These are phyloP conservation scores for Peterozyma xylosa DNA, from an alignment of 805 yeast genomes.

Conservation along the genomic window DNA sequence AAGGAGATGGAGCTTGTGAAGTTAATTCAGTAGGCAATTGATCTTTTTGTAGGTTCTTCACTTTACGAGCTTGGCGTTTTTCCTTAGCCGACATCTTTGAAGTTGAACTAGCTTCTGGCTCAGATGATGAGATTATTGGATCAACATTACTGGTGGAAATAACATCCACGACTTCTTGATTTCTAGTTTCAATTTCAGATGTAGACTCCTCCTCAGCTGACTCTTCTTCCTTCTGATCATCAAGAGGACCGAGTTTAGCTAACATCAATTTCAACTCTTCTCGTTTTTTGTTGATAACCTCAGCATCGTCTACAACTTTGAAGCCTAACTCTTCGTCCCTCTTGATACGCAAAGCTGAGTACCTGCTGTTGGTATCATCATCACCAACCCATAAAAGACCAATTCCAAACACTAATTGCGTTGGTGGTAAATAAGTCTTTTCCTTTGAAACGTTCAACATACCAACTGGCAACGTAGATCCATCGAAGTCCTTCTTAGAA, in stretches of 20 bases:
- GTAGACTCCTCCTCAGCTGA: conserved; percentile 5
- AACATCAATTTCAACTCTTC: conserved; percentile 22
- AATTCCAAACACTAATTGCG: conserved; percentile 86
- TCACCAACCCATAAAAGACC: conserved; percentile 73
- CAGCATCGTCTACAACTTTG: conserved; percentile 19
- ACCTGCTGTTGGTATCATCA: conserved; percentile 35
- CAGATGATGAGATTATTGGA: no score
- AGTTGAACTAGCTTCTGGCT: no score
- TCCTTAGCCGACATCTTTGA: not conserved
- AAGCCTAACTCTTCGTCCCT: conserved; percentile 22
- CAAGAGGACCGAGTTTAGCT: conserved; percentile 13
- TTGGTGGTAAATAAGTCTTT: conserved; percentile 60
- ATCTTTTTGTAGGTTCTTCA: not conserved
- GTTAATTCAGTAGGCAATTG: no score
- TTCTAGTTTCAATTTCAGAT: conserved; percentile 9
- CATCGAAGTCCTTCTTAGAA: conserved; percentile 59
- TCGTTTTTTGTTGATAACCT: conserved; percentile 15
- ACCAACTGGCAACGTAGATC: conserved; percentile 53
- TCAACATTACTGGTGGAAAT: no score
- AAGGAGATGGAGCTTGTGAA: conserved; percentile 10
- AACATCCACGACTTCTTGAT: no score
- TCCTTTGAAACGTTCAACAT: conserved; percentile 45
- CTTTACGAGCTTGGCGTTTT: conserved; percentile 1
- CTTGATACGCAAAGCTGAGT: conserved; percentile 17
- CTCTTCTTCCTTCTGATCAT: conserved; percentile 3